Evolutionary conservation across 2,329 filamentous ascomycete genomes (phyloP).

Genomic region (Penicillium aurantiogriseum): DNA sequence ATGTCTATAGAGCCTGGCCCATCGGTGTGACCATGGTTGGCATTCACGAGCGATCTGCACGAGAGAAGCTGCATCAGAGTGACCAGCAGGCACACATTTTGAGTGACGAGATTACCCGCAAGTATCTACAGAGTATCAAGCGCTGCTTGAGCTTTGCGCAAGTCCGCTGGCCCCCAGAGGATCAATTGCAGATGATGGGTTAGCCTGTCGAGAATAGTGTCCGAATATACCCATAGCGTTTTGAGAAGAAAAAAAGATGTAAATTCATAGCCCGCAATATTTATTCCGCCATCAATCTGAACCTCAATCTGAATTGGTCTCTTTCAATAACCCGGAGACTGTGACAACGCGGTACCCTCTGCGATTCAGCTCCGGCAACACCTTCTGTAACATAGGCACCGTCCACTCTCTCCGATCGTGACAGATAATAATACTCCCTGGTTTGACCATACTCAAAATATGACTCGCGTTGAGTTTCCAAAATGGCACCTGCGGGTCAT

Average conservation of each 20-base stretch:
- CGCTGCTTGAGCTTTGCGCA: conserved; percentile 94
- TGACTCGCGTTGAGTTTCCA: conserved; percentile 71
- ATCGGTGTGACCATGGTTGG: conserved; percentile 99
- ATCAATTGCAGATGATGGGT: conserved; percentile 92
- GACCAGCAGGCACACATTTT: conserved; percentile 86
- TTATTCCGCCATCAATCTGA: neutral
- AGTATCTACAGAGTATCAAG: conserved; percentile 97
- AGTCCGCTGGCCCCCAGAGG: conserved; percentile 90
- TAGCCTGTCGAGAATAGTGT: conserved; percentile 39
- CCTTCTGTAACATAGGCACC: conserved; percentile 69
- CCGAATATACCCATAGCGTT: conserved; percentile 18
- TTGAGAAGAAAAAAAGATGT: neutral
- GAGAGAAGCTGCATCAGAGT: conserved; percentile 87
- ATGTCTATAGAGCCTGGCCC: conserved; percentile 69
- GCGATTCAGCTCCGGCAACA: conserved; percentile 68
- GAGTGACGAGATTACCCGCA: conserved; percentile 92
- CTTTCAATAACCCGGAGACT: conserved; percentile 63
- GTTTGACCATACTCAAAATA: conserved; percentile 73
- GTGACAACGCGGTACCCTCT: conserved; percentile 71
- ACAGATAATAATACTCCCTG: conserved; percentile 78
- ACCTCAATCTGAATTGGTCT: conserved; percentile 11
- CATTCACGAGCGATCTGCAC: conserved; percentile 93
- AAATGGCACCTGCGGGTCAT: conserved; percentile 80
- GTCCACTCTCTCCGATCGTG: conserved; percentile 86
- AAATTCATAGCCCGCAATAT: neutral